phyloP scores from a whole-genome alignment of 495 filamentous ascomycete genomes.

The Xanthoparmelia taractica region DNA sequence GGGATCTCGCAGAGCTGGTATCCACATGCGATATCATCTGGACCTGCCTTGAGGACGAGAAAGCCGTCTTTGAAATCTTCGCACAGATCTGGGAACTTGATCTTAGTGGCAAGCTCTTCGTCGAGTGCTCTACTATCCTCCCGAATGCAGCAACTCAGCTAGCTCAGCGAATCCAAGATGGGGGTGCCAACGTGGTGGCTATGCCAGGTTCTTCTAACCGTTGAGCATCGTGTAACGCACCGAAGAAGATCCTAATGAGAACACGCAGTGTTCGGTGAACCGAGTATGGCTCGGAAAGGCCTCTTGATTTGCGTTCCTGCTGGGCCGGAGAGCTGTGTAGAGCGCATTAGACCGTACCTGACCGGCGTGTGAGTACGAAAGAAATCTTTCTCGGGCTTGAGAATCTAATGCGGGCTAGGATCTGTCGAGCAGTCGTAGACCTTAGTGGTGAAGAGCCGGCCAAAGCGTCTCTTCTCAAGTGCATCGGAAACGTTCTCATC shows the following conservation, averaged over 20 bases:
- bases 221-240: background rate
- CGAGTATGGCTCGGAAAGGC: conserved; percentile 31
- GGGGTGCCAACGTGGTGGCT: conserved; percentile 35
- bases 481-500: too few relatives aligned
- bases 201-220: conserved; percentile 26
- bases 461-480: too few relatives aligned
- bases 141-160: conserved; percentile 36
- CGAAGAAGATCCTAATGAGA: background rate
- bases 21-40: conserved; percentile 39
- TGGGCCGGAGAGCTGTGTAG: too few relatives aligned
- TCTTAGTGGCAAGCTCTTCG: conserved; percentile 41
- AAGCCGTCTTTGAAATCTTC: conserved; percentile 16
- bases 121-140: conserved; percentile 42
- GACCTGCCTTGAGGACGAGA: conserved; percentile 21
- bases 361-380: too few relatives aligned
- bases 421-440: too few relatives aligned
- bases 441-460: too few relatives aligned
- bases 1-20: conserved; percentile 34
- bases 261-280: conserved; percentile 37
- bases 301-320: too few relatives aligned
- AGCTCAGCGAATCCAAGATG: conserved; percentile 31
- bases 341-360: too few relatives aligned
- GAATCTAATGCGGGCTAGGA: too few relatives aligned
- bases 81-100: conserved; percentile 33
- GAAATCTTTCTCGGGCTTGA: too few relatives aligned